These are phyloP conservation scores for Aspergillus terreus DNA, from an alignment of 2,329 filamentous ascomycete species.

Conservation along the genomic window DNA sequence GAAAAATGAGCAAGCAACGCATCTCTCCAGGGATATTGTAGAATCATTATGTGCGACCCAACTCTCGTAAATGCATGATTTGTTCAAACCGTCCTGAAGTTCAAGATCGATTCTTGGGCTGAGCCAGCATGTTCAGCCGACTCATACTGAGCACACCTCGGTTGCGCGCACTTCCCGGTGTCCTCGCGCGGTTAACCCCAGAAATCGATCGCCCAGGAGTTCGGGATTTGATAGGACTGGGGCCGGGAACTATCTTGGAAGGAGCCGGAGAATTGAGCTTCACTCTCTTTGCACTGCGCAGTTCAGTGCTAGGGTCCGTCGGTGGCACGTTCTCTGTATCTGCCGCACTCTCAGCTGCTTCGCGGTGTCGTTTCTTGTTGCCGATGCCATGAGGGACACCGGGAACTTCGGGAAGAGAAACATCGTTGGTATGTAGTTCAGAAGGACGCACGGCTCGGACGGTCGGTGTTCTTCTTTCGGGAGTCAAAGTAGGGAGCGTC, in stretches of 20 bases:
- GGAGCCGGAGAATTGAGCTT: conserved; percentile 28
- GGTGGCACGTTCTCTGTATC: conserved; percentile 33
- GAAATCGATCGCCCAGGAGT: conserved; percentile 27
- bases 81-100: background rate
- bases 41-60: conserved; percentile 4
- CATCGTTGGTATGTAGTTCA: conserved; percentile 14
- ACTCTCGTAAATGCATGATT: conserved; percentile 4
- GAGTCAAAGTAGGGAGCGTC: conserved; percentile 35
- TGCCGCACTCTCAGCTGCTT: conserved; percentile 27
- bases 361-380: conserved; percentile 40
- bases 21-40: too few species aligned
- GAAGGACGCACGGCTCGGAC: conserved; percentile 41
- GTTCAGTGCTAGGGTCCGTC: conserved; percentile 17
- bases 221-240: conserved; percentile 35
- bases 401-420: conserved; percentile 14
- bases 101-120: conserved; percentile 41
- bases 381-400: conserved; percentile 34
- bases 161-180: conserved; percentile 26
- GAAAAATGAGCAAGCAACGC: too few species aligned
- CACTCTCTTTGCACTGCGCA: conserved; percentile 34
- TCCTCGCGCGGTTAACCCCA: conserved; percentile 15
- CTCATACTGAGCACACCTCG: conserved; percentile 40
- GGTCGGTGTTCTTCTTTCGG: conserved; percentile 32
- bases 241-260: conserved; percentile 9
- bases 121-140: conserved; percentile 46